These are phyloP conservation scores for Sugiyamaella pinicola DNA, from an alignment of 1,139 yeast species.

Conservation along the genomic window DNA sequence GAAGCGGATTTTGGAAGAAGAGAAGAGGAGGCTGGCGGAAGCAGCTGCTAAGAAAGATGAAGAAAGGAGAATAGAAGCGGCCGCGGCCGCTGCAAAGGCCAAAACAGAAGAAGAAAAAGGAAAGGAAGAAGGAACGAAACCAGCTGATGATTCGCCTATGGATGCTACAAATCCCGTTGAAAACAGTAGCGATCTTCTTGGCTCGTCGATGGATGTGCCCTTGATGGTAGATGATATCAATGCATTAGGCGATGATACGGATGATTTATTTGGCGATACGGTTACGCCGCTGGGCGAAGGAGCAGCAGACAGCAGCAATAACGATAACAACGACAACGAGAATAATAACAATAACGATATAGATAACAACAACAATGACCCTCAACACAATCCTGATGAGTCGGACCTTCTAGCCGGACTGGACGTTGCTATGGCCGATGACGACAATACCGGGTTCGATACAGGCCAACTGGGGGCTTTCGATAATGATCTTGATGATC, in stretches of 20 bases:
- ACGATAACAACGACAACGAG: conserved; percentile 1
- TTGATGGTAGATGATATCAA: conserved; percentile 19
- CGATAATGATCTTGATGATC: conserved; percentile 22
- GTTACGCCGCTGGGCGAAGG: conserved; percentile 12
- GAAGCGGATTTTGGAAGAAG: conserved; percentile 14
- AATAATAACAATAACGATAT: neutral
- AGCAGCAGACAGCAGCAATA: conserved; percentile 2
- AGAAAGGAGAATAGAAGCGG: neutral
- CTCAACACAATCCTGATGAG: conserved; percentile 2
- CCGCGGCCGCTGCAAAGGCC: conserved; percentile 6
- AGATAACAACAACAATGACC: neutral
- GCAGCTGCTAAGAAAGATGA: conserved; percentile 7
- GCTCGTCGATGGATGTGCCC: conserved; percentile 15
- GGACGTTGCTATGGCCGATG: conserved; percentile 15
- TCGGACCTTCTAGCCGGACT: conserved; percentile 12
- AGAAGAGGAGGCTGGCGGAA: conserved; percentile 18
- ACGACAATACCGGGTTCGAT: conserved; percentile 7
- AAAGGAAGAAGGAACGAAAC: neutral
- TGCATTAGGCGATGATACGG: conserved; percentile 17
- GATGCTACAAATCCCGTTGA: conserved; percentile 8
- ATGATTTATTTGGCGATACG: conserved; percentile 17
- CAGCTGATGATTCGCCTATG: neutral
- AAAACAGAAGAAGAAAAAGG: neutral
- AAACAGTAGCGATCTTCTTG: conserved; percentile 19
- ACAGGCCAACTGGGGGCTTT: conserved; percentile 7